Base-by-base conservation (phyloP, 805 yeast species). In the Wickerhamiella allomyrinae region DNA sequence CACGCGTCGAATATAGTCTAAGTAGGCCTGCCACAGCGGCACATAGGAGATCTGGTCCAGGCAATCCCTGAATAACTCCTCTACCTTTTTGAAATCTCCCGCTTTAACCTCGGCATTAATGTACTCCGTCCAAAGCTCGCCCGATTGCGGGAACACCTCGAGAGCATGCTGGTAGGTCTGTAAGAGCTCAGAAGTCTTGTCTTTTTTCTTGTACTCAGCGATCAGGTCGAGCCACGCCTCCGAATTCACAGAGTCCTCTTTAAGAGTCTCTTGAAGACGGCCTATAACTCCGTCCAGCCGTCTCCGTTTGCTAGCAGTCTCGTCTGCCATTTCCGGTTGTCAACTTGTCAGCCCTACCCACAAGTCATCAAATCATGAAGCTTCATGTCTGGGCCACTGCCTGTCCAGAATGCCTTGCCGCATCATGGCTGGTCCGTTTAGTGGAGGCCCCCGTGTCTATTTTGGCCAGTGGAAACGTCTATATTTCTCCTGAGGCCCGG, bases 41-140 rank as follows among this genome's bases (percentile, higher is more conserved):
- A 85, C 76, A 50, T 79, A 76, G 40, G 71, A 74, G 15, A 77
- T 70, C 24, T 68, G 66, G 2, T 77, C 69, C 34, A 87, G 67
- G 54, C 84, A 74, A 40, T 77, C 66, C 7, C 74, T 67, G 51
- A 85, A 79, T 17, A 84, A 58, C 36, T 67, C 65, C 54, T 82
- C 93, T 14, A 77, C 91, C 39, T 63, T 65, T 27, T 71, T 68
- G 54, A 74, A 75, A 49, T 79, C 66, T 19, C 15, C 29, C 22
- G 23, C 23, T 38, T 68, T 69, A 44, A 78, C 57, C 55, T 78
- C 83, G 50, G 71, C 73, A 41, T 74, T 72, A 44, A 82, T 73
- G 58, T 83, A 86, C 33, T 64, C 68, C 25, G 76, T 67, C 95
- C 95, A 89, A n/a, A 76, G 70, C 14, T 69, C 66, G 1, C 79